Evolutionary conservation across 108 stramenopile genomes (phyloP).

Genomic region (Fistulifera pelliculosa): DNA sequence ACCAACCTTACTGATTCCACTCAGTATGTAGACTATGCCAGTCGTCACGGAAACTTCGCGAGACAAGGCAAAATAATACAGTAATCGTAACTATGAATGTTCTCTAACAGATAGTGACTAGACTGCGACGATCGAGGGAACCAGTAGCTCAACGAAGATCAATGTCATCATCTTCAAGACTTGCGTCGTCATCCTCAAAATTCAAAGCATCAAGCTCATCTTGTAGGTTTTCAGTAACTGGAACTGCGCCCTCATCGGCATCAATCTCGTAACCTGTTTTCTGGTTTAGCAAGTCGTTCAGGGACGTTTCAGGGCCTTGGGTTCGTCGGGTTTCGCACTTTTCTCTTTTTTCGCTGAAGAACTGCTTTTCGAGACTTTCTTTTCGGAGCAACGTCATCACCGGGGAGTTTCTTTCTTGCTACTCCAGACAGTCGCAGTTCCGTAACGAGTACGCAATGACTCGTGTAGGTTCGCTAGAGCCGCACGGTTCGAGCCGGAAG

Average conservation of each 20-base stretch:
- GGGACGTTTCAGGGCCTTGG: conserved; percentile 5
- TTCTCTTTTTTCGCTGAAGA: conserved; percentile 7
- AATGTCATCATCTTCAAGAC: conserved; percentile 29
- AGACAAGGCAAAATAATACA: too few species aligned
- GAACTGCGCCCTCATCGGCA: conserved; percentile 5
- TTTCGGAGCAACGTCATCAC: not conserved
- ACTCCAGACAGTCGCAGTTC: conserved; percentile 63
- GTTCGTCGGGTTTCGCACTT: not conserved
- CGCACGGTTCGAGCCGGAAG: conserved; percentile 44
- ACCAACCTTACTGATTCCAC: too few species aligned
- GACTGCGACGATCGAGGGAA: too few species aligned
- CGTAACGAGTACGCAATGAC: conserved; percentile 29
- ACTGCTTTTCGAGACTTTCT: not conserved
- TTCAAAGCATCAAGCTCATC: conserved; percentile 37
- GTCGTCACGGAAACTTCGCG: too few species aligned
- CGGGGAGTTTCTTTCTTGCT: conserved; percentile 21
- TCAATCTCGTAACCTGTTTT: conserved; percentile 37
- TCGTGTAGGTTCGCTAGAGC: conserved; percentile 63
- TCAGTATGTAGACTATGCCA: too few species aligned
- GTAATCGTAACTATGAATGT: too few species aligned
- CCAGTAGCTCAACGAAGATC: conserved; percentile 25
- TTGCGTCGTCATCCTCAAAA: conserved; percentile 31
- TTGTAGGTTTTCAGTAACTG: conserved; percentile 16
- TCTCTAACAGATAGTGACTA: too few species aligned
- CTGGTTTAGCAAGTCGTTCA: conserved; percentile 16